Base-by-base conservation (phyloP, 2,329 filamentous ascomycete species). In the Hymenoscyphus scutula region DNA sequence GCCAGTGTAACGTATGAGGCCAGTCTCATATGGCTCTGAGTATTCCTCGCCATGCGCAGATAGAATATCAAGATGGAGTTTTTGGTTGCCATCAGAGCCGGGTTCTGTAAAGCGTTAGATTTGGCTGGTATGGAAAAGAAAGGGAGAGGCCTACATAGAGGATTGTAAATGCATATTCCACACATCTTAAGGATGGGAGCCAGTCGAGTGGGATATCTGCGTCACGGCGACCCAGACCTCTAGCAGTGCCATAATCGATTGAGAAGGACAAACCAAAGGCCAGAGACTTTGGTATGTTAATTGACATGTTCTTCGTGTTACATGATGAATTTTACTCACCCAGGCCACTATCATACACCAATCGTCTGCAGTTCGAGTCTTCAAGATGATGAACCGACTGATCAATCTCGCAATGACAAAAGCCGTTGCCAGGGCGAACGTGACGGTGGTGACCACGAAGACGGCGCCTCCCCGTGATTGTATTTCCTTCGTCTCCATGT, bases 31-130 rank as follows among this genome's bases (percentile, higher is more conserved):
- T 93, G 80, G 66, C 86, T 85, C 68, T 96, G 87, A 0, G 85
- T 88, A 63, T 91, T 90, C 70, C 88, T 89, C 29, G 91, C 90
- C 56, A 97, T 81, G 48, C 89, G 88, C 57, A 97, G 81, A 77
- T 96, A 97, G 76, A 97, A 97, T 59, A 95, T 82, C 62, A 97
- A 81, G 70, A 97, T 91, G n/a, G 92, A 96, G 0, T 91, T 92
- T 77, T 97, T 97, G 58, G 91, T 92, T 2, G 89, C 87, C 91
- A 96, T 96, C 61, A 97, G 81, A 3, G 91, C 89, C 13, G 92
- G 92, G 73, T 97, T 96, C 87, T 93, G 70, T 25, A 38, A 30
- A n/a, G 7, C 55, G 41, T 58, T 23, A 57, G 45, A 37, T 5
- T 3, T 10, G n/a, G 41, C 10, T 1, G n/a, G 2, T 11, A 8